phyloP scores from a whole-genome alignment of 2,329 filamentous ascomycete genomes.

The Fusarium luffae region DNA sequence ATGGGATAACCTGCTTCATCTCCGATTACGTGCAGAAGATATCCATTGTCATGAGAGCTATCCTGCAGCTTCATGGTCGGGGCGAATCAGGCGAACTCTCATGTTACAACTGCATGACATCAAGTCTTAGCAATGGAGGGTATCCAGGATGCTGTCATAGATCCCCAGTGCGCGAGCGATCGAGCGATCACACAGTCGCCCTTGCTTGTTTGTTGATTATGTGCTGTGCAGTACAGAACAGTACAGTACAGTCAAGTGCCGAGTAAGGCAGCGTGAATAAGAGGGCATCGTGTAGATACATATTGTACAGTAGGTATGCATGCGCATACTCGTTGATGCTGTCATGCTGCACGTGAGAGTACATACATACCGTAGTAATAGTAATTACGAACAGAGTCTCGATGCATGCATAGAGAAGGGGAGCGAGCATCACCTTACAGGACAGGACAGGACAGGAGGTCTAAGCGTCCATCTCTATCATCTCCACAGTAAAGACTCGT shows the following conservation, averaged over 20 bases:
- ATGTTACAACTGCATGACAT: conserved; percentile 11
- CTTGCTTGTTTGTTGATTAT: not conserved
- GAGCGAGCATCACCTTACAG: conserved; percentile 20
- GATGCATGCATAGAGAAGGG: not conserved
- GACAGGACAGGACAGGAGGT: conserved; percentile 14
- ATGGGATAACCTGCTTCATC: not conserved
- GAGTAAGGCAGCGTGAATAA: not conserved
- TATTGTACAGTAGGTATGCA: not conserved
- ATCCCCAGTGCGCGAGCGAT: conserved; percentile 4
- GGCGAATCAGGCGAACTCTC: not conserved
- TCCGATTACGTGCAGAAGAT: not conserved
- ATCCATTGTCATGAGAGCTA: conserved; percentile 4
- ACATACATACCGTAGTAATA: not conserved
- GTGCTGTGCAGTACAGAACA: not conserved
- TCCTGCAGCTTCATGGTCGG: not conserved
- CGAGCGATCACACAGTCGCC: conserved; percentile 2
- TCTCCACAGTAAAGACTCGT: conserved; percentile 24
- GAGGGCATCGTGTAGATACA: not conserved
- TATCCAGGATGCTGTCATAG: conserved; percentile 5
- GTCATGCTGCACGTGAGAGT: conserved; percentile 26
- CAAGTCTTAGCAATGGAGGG: conserved; percentile 11
- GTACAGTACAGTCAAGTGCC: not conserved
- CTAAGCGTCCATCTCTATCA: conserved; percentile 28
- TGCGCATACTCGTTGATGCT: not conserved
- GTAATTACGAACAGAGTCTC: not conserved